Evolutionary conservation across 73 alveolate genomes (phyloP), one percentile per base, ranked within the genome.

Genomic region (Paramecium octaurelia): DNA sequence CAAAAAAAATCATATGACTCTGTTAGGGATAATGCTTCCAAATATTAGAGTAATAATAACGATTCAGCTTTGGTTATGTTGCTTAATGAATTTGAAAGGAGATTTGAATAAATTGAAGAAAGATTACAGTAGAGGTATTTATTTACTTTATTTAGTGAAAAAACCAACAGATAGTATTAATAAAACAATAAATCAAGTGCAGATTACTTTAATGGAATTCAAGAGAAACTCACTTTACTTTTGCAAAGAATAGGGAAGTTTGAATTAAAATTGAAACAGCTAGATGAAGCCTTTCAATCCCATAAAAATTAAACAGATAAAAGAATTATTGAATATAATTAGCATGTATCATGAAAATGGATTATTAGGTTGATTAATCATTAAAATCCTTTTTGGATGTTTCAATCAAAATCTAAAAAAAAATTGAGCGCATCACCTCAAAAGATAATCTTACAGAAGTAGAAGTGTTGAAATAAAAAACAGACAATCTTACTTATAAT

Each of bases 261-360:
- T 80, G 91, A 80, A 64, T 44, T 64, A 18, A 42, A 48, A 80
- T 44, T 80, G 48, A 80, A 80, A 35, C 10, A 80, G 21, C 7
- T 80, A 43, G 91, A 80, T 10, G 91, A 80, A 46, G 42, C 91
- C 24, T 80, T 80, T 46, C n/a, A 34, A 23, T 23, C 24, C 20
- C 91, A 80, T 80, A 80, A 80, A 80, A 80, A 80, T 80, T 46
- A 44, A 43, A 80, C 91, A 8, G 91, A 80, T 8, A 80, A 80
- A 80, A 80, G 75, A 48, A 80, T 80, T 12, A 80, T 80, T 11
- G 91, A 80, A 80, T 80, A 80, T 64, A 80, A 80, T 80, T 80
- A 42, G 73, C 91, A 80, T 80, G 75, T 64, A 64, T 54, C 69
- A 54, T 54, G 35, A 64, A 64, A 64, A 27, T 64, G 42, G 46